Conservation (phyloP, 306 rosid genomes). For the Medicago ruthenica region DNA sequence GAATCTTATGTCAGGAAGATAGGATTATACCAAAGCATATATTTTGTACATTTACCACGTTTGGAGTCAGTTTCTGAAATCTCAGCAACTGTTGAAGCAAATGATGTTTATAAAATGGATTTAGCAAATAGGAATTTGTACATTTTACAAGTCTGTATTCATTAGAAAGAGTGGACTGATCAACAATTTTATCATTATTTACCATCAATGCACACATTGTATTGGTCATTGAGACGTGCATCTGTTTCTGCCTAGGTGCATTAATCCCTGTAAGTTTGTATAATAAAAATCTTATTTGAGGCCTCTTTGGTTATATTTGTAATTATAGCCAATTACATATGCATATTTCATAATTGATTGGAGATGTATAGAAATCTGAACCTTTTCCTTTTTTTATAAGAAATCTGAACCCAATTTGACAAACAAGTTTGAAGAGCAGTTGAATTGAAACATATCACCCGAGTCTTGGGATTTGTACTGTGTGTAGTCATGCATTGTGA, state of each 20-base stretch:
- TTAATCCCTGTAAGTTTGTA: slow-evolving; percentile 18
- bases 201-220: slow-evolving; percentile 7
- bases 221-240: slow-evolving; percentile 5
- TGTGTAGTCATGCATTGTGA: neutral
- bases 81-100: slow-evolving; percentile 11
- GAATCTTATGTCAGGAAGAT: slow-evolving; percentile 93
- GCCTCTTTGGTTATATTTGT: slow-evolving; percentile 4
- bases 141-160: slow-evolving; percentile 25
- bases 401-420: slow-evolving; percentile 5
- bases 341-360: neutral
- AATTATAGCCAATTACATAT: neutral
- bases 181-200: slow-evolving; percentile 34
- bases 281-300: slow-evolving; percentile 40
- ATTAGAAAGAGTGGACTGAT: slow-evolving; percentile 23
- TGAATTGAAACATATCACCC: neutral
- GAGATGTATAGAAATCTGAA: neutral
- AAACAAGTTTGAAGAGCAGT: neutral
- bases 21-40: slow-evolving; percentile 35
- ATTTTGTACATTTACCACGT: slow-evolving; percentile 10
- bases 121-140: slow-evolving; percentile 28
- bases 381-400: neutral
- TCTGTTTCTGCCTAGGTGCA: slow-evolving; percentile 23
- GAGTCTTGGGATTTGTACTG: neutral
- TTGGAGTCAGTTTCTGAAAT: slow-evolving; percentile 29
- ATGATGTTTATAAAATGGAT: slow-evolving; percentile 24